These are phyloP conservation scores for Mimosa bimucronata DNA, from an alignment of 306 rosid genomes.

Conservation along the genomic window DNA sequence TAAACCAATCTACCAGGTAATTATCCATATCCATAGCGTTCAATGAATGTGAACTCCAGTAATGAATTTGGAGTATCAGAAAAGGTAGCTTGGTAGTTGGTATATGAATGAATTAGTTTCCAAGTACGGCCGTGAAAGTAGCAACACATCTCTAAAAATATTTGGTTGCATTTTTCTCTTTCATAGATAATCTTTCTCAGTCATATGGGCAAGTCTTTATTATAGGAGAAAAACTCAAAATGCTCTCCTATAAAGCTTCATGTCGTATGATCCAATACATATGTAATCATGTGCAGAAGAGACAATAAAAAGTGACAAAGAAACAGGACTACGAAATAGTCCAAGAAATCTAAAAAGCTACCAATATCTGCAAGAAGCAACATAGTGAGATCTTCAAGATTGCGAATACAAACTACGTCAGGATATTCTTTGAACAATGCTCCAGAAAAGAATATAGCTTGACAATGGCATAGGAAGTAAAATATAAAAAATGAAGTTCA, in stretches of 20 bases:
- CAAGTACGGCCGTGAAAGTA: slow-evolving; percentile 30
- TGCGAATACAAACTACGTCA: slow-evolving; percentile 17
- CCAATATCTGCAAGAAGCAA: slow-evolving; percentile 43
- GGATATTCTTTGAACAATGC: slow-evolving; percentile 18
- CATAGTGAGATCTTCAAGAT: slow-evolving; percentile 15
- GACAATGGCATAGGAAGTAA: slow-evolving; percentile 10
- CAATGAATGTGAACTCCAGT: slow-evolving; percentile 38
- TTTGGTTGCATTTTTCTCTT: too few species aligned
- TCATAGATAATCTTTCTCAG: slow-evolving; percentile 5
- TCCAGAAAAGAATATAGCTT: slow-evolving; percentile 27
- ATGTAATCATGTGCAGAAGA: slow-evolving; percentile 30
- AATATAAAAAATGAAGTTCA: slow-evolving; percentile 6
- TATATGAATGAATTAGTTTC: neutral
- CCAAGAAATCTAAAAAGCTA: slow-evolving; percentile 35
- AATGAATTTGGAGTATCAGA: slow-evolving; percentile 31
- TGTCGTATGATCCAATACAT: slow-evolving; percentile 27
- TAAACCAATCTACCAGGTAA: slow-evolving; percentile 35
- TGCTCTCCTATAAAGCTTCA: slow-evolving; percentile 24
- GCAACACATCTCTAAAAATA: neutral
- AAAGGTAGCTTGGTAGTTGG: slow-evolving; percentile 25
- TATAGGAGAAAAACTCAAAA: slow-evolving; percentile 8
- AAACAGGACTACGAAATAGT: slow-evolving; percentile 35
- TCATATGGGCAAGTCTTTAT: neutral
- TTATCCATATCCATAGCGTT: slow-evolving; percentile 32
- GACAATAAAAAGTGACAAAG: slow-evolving; percentile 29